Conservation (phyloP, 208 protist species). For the Trichomonas vaginalis region DNA sequence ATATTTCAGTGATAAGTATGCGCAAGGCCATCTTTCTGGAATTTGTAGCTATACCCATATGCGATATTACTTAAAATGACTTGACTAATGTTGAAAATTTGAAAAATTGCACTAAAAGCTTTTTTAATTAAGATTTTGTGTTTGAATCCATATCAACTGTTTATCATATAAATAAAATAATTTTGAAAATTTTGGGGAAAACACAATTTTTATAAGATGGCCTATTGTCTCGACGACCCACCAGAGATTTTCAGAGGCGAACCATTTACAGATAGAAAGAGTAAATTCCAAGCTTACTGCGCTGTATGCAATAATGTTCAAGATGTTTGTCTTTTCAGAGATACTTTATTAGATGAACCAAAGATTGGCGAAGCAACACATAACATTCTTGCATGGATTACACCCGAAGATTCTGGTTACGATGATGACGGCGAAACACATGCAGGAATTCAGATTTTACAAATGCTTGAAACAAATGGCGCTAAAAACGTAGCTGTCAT, state of each 20-base stretch:
- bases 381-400: neutral
- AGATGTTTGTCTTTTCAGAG: constrained; percentile 12
- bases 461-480: neutral
- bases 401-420: neutral
- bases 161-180: too few relatives aligned
- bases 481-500: neutral
- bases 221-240: neutral
- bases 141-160: too few relatives aligned
- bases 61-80: too few relatives aligned
- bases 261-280: neutral
- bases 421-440: constrained; percentile 8
- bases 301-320: constrained; percentile 11
- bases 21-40: too few relatives aligned
- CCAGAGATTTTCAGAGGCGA: neutral
- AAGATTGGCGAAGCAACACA: neutral
- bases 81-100: too few relatives aligned
- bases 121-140: too few relatives aligned
- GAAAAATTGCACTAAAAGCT: too few relatives aligned
- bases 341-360: neutral
- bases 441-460: neutral
- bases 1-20: too few relatives aligned
- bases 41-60: too few relatives aligned
- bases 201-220: neutral
- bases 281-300: neutral
- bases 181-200: too few relatives aligned